Evolutionary conservation across 2,329 filamentous ascomycete genomes (phyloP).

Genomic region (Hypoxylon sp.): DNA sequence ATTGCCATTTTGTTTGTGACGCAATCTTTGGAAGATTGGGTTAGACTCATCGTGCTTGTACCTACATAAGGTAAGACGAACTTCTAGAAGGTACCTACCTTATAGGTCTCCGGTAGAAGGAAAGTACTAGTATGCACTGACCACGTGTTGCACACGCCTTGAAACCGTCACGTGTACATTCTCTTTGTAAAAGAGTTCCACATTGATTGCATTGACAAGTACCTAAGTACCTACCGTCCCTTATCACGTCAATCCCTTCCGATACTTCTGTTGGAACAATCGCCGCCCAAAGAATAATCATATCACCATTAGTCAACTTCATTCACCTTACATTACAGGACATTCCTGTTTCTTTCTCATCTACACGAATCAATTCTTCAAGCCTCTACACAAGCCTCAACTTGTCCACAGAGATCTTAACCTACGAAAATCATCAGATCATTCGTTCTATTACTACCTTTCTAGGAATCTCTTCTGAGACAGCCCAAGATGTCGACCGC

Average conservation of each 20-base stretch:
- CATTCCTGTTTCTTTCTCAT: not conserved
- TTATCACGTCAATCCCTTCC: constrained; percentile 35
- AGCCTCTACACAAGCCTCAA: not conserved
- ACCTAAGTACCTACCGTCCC: constrained; percentile 33
- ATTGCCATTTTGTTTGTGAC: not conserved
- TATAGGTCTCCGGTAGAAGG: not conserved
- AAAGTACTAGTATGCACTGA: not conserved
- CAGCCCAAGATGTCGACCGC: constrained; percentile 83
- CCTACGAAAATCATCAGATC: constrained; percentile 7
- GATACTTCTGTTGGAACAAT: constrained; percentile 32
- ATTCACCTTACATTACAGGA: constrained; percentile 20
- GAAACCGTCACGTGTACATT: constrained; percentile 22
- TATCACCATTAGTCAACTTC: constrained; percentile 26
- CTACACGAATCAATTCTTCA: constrained; percentile 2
- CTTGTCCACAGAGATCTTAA: not conserved
- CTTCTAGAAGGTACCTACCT: not conserved
- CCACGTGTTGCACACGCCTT: not conserved
- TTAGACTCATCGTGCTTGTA: not conserved
- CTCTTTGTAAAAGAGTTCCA: constrained; percentile 2
- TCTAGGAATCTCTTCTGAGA: constrained; percentile 5
- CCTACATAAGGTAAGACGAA: not conserved
- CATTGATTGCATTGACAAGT: constrained; percentile 9
- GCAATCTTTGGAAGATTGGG: not conserved
- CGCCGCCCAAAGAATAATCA: constrained; percentile 37
- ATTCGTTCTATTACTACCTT: constrained; percentile 1